Conservation (phyloP, 805 yeast species). For the Candida insectalens region DNA sequence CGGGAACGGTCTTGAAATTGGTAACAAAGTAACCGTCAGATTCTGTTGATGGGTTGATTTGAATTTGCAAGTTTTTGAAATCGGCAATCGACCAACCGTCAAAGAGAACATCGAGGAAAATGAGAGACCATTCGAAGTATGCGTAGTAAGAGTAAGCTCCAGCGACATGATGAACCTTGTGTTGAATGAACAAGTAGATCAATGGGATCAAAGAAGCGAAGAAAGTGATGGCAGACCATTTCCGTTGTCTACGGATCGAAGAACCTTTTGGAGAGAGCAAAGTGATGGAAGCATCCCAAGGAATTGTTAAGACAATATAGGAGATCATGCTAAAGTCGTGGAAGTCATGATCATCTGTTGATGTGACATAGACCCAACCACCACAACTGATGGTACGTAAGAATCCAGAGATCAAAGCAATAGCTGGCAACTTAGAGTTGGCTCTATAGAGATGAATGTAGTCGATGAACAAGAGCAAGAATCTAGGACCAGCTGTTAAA, state of each 20-base stretch:
- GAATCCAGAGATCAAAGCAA: conserved; percentile 54
- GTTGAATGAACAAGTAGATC: conserved; percentile 84
- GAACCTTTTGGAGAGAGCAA: conserved; percentile 37
- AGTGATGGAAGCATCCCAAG: conserved; percentile 73
- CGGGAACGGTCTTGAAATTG: conserved; percentile 17
- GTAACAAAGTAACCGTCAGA: conserved; percentile 17
- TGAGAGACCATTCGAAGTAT: conserved; percentile 87
- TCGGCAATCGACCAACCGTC: conserved; percentile 74
- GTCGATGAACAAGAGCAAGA: conserved; percentile 46
- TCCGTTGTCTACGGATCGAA: conserved; percentile 39
- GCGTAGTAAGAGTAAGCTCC: conserved; percentile 98
- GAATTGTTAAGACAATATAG: conserved; percentile 80
- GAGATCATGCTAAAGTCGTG: conserved; percentile 94
- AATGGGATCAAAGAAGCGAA: conserved; percentile 72
- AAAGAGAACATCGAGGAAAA: conserved; percentile 73
- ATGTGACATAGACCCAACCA: conserved; percentile 97
- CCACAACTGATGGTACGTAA: conserved; percentile 93
- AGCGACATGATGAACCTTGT: conserved; percentile 73
- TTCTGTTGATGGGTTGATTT: conserved; percentile 19
- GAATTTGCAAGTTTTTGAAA: conserved; percentile 52
- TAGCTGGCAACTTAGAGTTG: conserved; percentile 27
- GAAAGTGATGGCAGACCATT: conserved; percentile 46
- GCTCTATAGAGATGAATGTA: conserved; percentile 36
- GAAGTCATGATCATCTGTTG: conserved; percentile 93
- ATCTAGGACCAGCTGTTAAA: conserved; percentile 87